A percentile compares a stretch with the other conserved stretches of the same genome.
Evolutionary conservation across 768 basidiomycete genomes (phyloP).

Genomic region (Favolaschia claudopus): DNA sequence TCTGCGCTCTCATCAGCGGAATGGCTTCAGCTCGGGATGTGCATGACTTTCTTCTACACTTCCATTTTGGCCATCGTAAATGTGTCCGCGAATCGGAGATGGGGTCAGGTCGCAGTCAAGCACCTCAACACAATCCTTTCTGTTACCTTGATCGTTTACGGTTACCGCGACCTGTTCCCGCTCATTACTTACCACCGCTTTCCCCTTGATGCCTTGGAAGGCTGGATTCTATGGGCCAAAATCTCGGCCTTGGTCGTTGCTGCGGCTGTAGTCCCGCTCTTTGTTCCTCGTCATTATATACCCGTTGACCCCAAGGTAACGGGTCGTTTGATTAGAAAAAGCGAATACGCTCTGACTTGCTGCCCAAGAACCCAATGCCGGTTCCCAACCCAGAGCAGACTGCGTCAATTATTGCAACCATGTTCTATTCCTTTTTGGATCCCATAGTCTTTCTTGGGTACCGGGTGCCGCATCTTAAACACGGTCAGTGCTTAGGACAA

Average conservation of each 20-base stretch:
- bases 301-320: conserved; percentile 60
- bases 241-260: conserved; percentile 52
- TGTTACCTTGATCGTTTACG: conserved; percentile 55
- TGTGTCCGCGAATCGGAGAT: conserved; percentile 44
- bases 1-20: conserved; percentile 29
- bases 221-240: conserved; percentile 61
- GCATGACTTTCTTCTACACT: conserved; percentile 47
- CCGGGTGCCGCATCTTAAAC: conserved; percentile 49
- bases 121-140: conserved; percentile 60
- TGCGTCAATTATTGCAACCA: conserved; percentile 50
- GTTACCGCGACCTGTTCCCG: conserved; percentile 69
- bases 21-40: conserved; percentile 40
- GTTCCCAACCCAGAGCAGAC: conserved; percentile 57
- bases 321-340: not conserved
- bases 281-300: conserved; percentile 63
- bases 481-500: conserved; percentile 12
- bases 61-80: conserved; percentile 52
- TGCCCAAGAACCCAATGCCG: conserved; percentile 39
- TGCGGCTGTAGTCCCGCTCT: conserved; percentile 58
- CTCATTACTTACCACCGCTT: conserved; percentile 58
- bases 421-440: conserved; percentile 63
- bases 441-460: conserved; percentile 54
- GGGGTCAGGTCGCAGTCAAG: conserved; percentile 45
- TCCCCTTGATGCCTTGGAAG: conserved; percentile 59
- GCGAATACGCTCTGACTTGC: not conserved